A percentile compares a stretch with the other conserved stretches of the same genome.
These are phyloP conservation scores for Sclerotinia subarctica DNA, from an alignment of 2,329 filamentous ascomycete species.

Conservation along the genomic window DNA sequence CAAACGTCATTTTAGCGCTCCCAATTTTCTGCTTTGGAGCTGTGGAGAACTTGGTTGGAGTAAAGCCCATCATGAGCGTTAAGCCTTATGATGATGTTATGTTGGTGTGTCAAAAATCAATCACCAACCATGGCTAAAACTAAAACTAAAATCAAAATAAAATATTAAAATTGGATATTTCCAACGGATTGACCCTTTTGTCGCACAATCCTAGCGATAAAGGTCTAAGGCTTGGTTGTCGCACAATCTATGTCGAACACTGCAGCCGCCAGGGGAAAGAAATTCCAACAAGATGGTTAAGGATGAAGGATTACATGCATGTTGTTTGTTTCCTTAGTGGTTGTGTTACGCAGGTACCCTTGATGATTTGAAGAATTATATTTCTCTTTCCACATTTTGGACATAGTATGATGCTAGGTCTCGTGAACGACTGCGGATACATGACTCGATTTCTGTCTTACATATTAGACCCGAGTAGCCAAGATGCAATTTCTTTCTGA, in stretches of 20 bases:
- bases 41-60: neutral
- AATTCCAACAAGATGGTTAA: conserved; percentile 12
- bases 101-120: neutral
- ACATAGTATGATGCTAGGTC: neutral
- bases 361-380: neutral
- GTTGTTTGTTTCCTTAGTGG: neutral
- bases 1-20: neutral
- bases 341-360: conserved; percentile 14
- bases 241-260: conserved; percentile 1
- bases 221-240: neutral
- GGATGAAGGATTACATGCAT: conserved; percentile 13
- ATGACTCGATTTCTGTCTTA: conserved; percentile 13
- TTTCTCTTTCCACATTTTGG: too few relatives aligned
- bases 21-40: neutral
- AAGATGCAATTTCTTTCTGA: neutral
- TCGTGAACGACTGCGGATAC: conserved; percentile 13
- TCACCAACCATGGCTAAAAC: neutral
- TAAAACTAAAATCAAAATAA: neutral
- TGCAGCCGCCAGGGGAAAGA: conserved; percentile 6
- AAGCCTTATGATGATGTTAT: neutral
- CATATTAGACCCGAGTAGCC: neutral
- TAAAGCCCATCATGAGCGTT: neutral
- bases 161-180: neutral
- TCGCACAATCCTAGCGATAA: conserved; percentile 8
- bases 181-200: neutral